Percentiles rank a stretch among this genome's conserved stretches.
Conservation (phyloP, 1,139 yeast species). For the Geotrichum bryndzae region DNA sequence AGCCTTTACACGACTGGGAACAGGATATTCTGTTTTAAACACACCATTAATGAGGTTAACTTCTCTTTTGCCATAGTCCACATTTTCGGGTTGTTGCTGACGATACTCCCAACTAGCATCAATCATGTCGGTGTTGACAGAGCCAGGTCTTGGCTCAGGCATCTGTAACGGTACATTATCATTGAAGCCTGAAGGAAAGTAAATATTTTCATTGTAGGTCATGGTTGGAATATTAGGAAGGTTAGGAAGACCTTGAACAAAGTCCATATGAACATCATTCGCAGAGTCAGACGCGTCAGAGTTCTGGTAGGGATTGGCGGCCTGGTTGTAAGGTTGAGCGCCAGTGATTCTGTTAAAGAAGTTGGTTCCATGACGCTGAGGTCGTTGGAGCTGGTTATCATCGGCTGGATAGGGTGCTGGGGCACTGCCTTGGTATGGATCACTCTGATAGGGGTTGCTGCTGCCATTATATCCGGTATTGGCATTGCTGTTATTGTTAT, state of each 20-base stretch:
- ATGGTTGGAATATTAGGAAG: background rate
- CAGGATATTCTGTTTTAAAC: constrained; percentile 70
- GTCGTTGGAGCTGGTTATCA: background rate
- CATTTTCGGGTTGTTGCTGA: constrained; percentile 40
- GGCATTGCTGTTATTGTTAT: background rate
- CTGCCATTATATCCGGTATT: background rate
- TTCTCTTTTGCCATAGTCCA: constrained; percentile 62
- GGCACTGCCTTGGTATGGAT: background rate
- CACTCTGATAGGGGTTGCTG: background rate
- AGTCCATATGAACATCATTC: background rate
- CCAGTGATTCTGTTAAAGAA: background rate
- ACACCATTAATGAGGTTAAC: constrained; percentile 63
- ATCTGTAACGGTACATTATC: constrained; percentile 10
- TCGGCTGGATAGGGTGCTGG: constrained; percentile 1
- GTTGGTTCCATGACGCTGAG: background rate
- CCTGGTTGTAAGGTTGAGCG: background rate
- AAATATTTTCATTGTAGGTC: constrained; percentile 1
- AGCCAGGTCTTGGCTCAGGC: constrained; percentile 16
- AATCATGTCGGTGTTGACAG: constrained; percentile 16
- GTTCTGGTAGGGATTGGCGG: background rate
- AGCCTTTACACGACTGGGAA: constrained; percentile 58
- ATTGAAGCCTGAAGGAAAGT: background rate
- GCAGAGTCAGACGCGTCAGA: background rate
- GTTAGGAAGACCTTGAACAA: constrained; percentile 7
- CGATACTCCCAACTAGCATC: constrained; percentile 21